Conservation (phyloP, 169 alveolate genomes). For the Eimeria necatrix region DNA sequence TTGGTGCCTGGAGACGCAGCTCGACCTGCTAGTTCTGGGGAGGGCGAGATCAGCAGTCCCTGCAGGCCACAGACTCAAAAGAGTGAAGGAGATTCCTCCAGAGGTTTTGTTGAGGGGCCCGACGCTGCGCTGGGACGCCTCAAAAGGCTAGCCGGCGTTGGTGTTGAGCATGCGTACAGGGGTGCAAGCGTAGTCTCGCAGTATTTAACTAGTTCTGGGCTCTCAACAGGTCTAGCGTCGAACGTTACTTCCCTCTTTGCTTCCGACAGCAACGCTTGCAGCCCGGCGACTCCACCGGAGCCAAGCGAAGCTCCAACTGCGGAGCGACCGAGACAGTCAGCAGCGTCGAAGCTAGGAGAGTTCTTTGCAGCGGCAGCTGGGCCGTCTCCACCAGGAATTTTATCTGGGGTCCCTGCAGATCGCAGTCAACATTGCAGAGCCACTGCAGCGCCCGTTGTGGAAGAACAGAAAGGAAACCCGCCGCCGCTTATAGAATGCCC, state of each 20-base stretch:
- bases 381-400: not conserved
- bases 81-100: not conserved
- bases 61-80: not conserved
- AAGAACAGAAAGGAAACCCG: not conserved
- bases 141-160: constrained; percentile 66
- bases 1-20: constrained; percentile 6
- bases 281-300: constrained; percentile 25
- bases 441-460: constrained; percentile 13
- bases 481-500: constrained; percentile 56
- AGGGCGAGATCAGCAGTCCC: not conserved
- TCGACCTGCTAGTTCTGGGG: not conserved
- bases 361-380: constrained; percentile 38
- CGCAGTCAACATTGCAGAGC: not conserved
- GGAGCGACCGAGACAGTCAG: constrained; percentile 45
- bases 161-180: constrained; percentile 70
- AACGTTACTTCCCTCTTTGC: constrained; percentile 57
- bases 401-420: too few relatives aligned
- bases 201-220: constrained; percentile 51
- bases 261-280: constrained; percentile 32
- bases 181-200: constrained; percentile 71
- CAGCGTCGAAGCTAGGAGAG: constrained; percentile 45
- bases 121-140: constrained; percentile 71
- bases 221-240: constrained; percentile 53
- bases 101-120: constrained; percentile 4
- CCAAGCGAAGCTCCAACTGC: not conserved